Evolutionary conservation across 805 yeast species (phyloP).

Genomic region (Candida easanensis): DNA sequence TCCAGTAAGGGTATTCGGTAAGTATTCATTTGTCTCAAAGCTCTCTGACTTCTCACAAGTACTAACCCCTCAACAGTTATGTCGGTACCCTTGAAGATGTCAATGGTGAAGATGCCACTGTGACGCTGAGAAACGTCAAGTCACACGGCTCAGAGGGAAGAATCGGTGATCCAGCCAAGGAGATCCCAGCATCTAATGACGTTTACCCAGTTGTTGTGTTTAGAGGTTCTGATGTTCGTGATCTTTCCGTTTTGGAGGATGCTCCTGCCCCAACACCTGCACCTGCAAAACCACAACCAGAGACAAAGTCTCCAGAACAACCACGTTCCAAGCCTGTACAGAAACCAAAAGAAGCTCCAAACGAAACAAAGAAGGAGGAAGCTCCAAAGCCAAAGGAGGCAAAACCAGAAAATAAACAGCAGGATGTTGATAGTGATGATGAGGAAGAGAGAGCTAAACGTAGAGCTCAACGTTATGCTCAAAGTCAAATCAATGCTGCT

Average conservation of each 20-base stretch:
- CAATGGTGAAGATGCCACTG: conserved; percentile 88
- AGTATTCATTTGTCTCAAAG: conserved; percentile 28
- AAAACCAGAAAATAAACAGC: background rate
- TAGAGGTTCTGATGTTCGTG: conserved; percentile 91
- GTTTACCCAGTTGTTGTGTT: conserved; percentile 77
- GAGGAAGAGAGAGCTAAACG: background rate
- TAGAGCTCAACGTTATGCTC: conserved; percentile 8
- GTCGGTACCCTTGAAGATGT: conserved; percentile 87
- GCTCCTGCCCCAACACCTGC: conserved; percentile 32
- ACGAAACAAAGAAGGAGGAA: background rate
- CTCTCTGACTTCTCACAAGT: conserved; percentile 16
- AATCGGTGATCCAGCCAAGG: conserved; percentile 62
- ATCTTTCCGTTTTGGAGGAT: conserved; percentile 76
- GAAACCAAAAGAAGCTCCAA: background rate
- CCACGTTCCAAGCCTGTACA: background rate
- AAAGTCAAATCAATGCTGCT: conserved; percentile 9
- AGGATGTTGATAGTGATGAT: conserved; percentile 4
- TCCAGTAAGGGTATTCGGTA: conserved; percentile 68
- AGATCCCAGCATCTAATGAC: conserved; percentile 66
- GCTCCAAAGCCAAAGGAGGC: background rate
- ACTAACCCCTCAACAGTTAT: conserved; percentile 36
- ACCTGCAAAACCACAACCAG: background rate
- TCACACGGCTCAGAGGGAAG: conserved; percentile 94
- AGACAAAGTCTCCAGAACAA: background rate
- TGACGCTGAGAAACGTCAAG: conserved; percentile 74